These are phyloP conservation scores for Thamnidium elegans DNA, from an alignment of 192 early-diverging fungal species.

Conservation along the genomic window DNA sequence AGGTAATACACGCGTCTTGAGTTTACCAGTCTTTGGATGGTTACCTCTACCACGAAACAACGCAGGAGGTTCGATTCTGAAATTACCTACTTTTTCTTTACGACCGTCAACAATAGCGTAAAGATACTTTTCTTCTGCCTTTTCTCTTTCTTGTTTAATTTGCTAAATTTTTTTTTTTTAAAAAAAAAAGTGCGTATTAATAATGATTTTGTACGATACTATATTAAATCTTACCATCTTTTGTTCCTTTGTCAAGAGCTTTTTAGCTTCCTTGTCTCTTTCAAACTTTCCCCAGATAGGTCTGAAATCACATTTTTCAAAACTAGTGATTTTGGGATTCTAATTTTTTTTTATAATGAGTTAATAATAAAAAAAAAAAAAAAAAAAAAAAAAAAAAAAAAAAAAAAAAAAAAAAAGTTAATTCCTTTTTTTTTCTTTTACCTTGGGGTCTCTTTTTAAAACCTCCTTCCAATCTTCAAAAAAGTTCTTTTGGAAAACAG, in stretches of 20 bases:
- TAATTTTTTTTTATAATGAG: conserved; percentile 29
- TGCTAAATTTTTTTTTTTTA: conserved; percentile 11
- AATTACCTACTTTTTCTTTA: conserved; percentile 97
- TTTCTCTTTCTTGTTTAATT: conserved; percentile 67
- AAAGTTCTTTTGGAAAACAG: conserved; percentile 87
- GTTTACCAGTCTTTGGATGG: conserved; percentile 90
- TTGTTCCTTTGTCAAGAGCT: conserved; percentile 85
- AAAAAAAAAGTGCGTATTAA: too few relatives aligned
- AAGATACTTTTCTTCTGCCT: conserved; percentile 75
- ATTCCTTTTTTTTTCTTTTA: too few relatives aligned
- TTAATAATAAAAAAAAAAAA: not conserved
- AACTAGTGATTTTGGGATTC: conserved; percentile 69
- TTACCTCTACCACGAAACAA: conserved; percentile 96
- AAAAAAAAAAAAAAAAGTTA: conserved; percentile 2
- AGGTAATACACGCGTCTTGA: conserved; percentile 87
- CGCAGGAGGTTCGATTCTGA: conserved; percentile 92
- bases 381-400: not conserved
- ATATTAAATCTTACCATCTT: conserved; percentile 54
- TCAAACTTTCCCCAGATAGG: conserved; percentile 80
- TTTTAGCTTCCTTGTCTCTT: conserved; percentile 73
- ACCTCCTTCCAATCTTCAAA: conserved; percentile 83
- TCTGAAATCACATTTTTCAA: conserved; percentile 86
- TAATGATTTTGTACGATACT: too few relatives aligned
- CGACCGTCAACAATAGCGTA: conserved; percentile 79
- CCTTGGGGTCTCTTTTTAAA: conserved; percentile 58